Conservation (phyloP, 805 yeast genomes). For the Wilhelminamyces savonicus region DNA sequence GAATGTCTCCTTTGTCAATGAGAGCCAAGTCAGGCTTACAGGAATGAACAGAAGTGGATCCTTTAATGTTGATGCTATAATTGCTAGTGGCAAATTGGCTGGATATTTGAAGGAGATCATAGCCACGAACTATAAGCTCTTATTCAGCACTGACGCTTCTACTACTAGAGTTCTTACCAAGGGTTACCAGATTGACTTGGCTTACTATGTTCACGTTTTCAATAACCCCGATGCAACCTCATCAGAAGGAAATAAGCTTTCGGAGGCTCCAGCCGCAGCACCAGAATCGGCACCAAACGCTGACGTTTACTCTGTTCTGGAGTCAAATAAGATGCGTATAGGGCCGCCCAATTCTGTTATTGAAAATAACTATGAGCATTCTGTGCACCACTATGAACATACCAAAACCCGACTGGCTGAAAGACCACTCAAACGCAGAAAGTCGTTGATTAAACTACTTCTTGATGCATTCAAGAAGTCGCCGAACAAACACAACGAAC, state of each 20-base stretch:
- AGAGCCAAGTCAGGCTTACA: too few species aligned
- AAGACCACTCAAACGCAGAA: slow-evolving; percentile 2
- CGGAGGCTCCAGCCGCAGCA: slow-evolving; percentile 2
- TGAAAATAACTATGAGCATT: neutral
- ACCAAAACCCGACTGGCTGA: neutral
- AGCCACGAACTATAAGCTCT: slow-evolving; percentile 10
- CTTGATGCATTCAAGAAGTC: slow-evolving; percentile 1
- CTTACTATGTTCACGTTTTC: slow-evolving; percentile 6
- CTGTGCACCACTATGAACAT: neutral
- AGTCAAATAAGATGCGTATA: neutral
- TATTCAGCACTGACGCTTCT: slow-evolving; percentile 17
- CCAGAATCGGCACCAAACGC: neutral
- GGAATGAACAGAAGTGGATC: slow-evolving; percentile 10
- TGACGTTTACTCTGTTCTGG: neutral
- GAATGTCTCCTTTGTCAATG: slow-evolving; percentile 38
- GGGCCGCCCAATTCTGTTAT: neutral
- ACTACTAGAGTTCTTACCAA: slow-evolving; percentile 15
- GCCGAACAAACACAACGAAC: slow-evolving; percentile 1
- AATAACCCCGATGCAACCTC: neutral
- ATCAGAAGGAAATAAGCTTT: too few species aligned
- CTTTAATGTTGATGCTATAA: slow-evolving; percentile 15
- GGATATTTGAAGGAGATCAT: slow-evolving; percentile 15
- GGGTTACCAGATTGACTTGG: slow-evolving; percentile 12
- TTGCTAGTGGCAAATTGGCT: slow-evolving; percentile 15
- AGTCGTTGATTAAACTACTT: slow-evolving; percentile 4